Percentiles rank a stretch among this genome's conserved stretches.
Evolutionary conservation across 1,284 basidiomycete species (phyloP).

Genomic region (Heimioporus retisporus): DNA sequence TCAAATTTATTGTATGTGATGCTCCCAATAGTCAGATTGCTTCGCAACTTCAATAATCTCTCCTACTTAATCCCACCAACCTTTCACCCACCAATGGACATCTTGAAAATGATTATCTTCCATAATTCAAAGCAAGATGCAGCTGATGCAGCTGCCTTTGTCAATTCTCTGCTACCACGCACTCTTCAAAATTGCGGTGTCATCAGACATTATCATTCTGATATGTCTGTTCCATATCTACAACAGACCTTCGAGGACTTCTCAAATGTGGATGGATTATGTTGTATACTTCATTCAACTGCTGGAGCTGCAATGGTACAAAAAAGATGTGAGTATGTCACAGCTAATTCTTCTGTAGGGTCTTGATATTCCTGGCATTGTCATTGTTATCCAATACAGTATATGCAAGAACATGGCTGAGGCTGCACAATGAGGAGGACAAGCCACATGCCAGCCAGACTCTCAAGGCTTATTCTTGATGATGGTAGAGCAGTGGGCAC

Average conservation of each 20-base stretch:
- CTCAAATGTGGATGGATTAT: no score
- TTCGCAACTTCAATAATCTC: slow-evolving; percentile 2
- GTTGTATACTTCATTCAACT: no score
- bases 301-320: no score
- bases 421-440: neutral
- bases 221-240: no score
- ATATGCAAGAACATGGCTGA: slow-evolving; percentile 10
- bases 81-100: no score
- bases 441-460: neutral
- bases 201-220: slow-evolving; percentile 6
- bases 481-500: slow-evolving; percentile 1
- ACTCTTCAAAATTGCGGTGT: neutral
- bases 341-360: neutral
- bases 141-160: no score
- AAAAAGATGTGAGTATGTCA: no score
- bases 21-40: neutral
- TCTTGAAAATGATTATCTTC: no score
- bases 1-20: neutral
- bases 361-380: neutral
- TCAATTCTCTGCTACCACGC: no score
- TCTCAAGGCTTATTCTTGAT: neutral
- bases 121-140: no score
- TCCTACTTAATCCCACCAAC: neutral
- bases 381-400: slow-evolving; percentile 4
- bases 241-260: no score